Evolutionary conservation across 257 asterid genomes (phyloP).

Genomic region (Eucommia ulmoides): DNA sequence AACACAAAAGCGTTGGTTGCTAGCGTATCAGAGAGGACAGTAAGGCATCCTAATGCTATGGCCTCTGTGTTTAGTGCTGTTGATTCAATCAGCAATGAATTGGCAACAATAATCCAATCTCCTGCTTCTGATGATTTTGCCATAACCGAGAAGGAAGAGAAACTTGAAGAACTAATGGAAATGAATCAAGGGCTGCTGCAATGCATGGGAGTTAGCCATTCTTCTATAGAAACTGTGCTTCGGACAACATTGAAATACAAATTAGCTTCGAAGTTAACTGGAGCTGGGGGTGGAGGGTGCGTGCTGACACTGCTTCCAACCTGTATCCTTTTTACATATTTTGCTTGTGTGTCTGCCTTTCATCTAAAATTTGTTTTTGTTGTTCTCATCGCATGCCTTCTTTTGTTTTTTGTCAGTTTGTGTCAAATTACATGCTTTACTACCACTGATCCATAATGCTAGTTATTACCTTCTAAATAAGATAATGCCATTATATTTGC

Average conservation of each 20-base stretch:
- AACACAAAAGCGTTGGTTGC: conserved; percentile 84
- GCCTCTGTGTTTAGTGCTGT: conserved; percentile 72
- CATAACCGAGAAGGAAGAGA: conserved; percentile 69
- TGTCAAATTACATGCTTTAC: no score
- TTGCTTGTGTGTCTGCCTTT: no score
- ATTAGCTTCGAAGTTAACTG: conserved; percentile 75
- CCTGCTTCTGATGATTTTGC: conserved; percentile 81
- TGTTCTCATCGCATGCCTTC: no score
- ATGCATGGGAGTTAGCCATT: conserved; percentile 95
- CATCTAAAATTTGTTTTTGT: no score
- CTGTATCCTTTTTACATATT: conserved; percentile 69
- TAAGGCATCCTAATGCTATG: conserved; percentile 73
- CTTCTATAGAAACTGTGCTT: conserved; percentile 74
- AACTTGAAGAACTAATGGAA: neutral
- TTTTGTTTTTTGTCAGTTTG: no score
- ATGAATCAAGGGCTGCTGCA: conserved; percentile 56
- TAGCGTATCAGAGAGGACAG: conserved; percentile 66
- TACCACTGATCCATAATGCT: no score
- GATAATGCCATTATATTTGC: no score
- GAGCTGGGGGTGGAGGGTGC: conserved; percentile 99
- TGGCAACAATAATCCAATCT: conserved; percentile 65
- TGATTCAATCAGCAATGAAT: conserved; percentile 77
- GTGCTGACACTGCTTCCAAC: conserved; percentile 81
- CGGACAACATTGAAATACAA: conserved; percentile 66
- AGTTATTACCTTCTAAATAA: no score